Evolutionary conservation across 208 protist genomes (phyloP), one percentile per base, ranked within the genome.

Genomic region (Trypanosoma brucei): DNA sequence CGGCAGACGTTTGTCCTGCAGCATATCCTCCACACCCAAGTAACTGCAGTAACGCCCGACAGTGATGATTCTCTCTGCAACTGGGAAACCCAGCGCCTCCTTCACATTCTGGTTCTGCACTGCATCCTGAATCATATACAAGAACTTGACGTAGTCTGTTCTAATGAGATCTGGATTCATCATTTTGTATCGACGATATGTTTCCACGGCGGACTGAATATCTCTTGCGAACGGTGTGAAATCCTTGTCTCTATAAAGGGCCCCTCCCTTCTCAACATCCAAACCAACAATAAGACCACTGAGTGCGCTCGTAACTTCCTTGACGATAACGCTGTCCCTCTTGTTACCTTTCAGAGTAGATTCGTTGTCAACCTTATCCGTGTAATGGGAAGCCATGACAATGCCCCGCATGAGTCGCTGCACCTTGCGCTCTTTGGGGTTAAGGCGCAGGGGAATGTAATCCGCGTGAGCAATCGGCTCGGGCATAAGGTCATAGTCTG

Each of bases 121-220:
- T 5, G 87, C 86, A 61, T 96, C 91, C 60, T 95, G 90, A 55
- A 96, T 75, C 83, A 95, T 90, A 68, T 93, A 96, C 34, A 97
- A 75, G 36, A 97, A 92, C 74, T 97, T 97, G 34, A 92, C 91
- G 64, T 97, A 97, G 63, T 94, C 88, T 42, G 80, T 91, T 48
- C 94, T 86, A 66, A 97, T 84, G 72, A 94, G 73, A 67, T 97
- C 94, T 1, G 92, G 92, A 72, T 97, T 97, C 92, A 97, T 97
- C 55, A 97, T 96, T 67, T 97, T 97, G 64, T 96, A 95, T 44
- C 94, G 79, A 42, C 94, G 70, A 56, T 75, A 93, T 53, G 90
- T 79, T 75, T 96, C 90, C 57, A 96, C 76, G 0, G 86, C 76
- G 14, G 74, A 62, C 35, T 72, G 69, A 45, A 96, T 89, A 35